phyloP scores from a whole-genome alignment of 345 rosid species.

The Eutrema heterophyllum region DNA sequence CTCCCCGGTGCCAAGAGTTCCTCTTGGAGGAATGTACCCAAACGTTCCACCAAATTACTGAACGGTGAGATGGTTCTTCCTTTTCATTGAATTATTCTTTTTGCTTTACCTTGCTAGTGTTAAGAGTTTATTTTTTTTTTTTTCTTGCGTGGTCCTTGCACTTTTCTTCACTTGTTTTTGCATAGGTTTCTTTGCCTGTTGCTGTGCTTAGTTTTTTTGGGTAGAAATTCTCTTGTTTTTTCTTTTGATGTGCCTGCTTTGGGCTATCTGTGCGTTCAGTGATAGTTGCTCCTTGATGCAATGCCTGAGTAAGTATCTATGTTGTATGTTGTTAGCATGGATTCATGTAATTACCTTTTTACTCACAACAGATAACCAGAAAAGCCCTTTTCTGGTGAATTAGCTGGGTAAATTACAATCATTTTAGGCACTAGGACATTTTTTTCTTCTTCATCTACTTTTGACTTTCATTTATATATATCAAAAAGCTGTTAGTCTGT shows the following conservation, averaged over 20 bases:
- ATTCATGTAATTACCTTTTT: background rate
- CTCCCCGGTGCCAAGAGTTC: constrained; percentile 68
- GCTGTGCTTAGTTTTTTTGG: background rate
- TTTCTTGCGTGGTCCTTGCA: background rate
- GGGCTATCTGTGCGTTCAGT: background rate
- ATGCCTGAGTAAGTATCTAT: background rate
- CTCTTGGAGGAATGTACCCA: constrained; percentile 72
- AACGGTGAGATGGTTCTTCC: constrained; percentile 41
- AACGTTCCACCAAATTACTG: constrained; percentile 68
- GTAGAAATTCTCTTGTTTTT: constrained; percentile 1
- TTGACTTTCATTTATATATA: background rate
- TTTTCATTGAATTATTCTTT: background rate
- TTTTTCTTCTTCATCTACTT: background rate
- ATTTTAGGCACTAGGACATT: background rate
- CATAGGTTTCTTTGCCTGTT: background rate
- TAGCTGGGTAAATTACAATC: background rate
- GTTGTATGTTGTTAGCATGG: background rate
- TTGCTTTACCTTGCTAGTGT: constrained; percentile 1
- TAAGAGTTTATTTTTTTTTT: no score
- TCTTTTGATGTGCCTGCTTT: background rate
- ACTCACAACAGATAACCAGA: no score
- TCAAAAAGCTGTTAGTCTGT: background rate
- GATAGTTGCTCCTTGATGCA: background rate
- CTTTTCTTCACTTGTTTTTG: background rate
- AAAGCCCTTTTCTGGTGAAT: background rate